Conservation (phyloP, 2,329 filamentous ascomycete genomes). For the Ceratocystis eucalypticola region DNA sequence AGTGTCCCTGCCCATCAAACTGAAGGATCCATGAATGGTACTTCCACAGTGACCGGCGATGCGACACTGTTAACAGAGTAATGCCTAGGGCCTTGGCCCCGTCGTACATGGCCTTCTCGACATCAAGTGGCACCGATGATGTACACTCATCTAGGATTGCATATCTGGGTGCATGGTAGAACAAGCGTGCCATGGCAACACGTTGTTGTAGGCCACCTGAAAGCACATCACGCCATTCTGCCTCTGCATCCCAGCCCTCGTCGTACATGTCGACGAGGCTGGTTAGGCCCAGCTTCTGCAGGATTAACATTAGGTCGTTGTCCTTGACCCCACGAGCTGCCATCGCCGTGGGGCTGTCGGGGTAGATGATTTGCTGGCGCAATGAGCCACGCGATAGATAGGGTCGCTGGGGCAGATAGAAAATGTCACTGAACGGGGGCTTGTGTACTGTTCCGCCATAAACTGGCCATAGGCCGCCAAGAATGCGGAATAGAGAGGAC, state of each 20-base stretch:
- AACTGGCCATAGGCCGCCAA: conserved; percentile 93
- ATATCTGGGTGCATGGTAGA: conserved; percentile 85
- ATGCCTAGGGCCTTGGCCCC: conserved; percentile 83
- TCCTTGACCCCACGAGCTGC: conserved; percentile 73
- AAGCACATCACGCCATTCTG: conserved; percentile 91
- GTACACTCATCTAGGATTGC: conserved; percentile 97
- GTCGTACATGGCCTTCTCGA: conserved; percentile 93
- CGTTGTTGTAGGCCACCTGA: conserved; percentile 89
- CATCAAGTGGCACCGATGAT: conserved; percentile 83
- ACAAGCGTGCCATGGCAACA: conserved; percentile 88
- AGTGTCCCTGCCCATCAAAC: conserved; percentile 88
- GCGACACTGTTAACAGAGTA: conserved; percentile 92
- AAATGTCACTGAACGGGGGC: conserved; percentile 82
- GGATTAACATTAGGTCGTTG: conserved; percentile 60
- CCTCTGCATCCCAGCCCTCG: conserved; percentile 79
- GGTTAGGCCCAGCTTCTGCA: conserved; percentile 69
- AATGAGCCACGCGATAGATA: conserved; percentile 84
- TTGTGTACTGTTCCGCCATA: conserved; percentile 91
- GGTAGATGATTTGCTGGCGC: conserved; percentile 95
- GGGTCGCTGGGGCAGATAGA: conserved; percentile 93
- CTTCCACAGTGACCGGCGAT: conserved; percentile 85
- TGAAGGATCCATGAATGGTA: conserved; percentile 92
- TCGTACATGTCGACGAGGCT: conserved; percentile 65
- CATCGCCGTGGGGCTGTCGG: conserved; percentile 78
- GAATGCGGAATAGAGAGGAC: conserved; percentile 86